These are phyloP conservation scores for Penicillium taxi DNA, from an alignment of 495 filamentous ascomycete genomes.

Conservation along the genomic window DNA sequence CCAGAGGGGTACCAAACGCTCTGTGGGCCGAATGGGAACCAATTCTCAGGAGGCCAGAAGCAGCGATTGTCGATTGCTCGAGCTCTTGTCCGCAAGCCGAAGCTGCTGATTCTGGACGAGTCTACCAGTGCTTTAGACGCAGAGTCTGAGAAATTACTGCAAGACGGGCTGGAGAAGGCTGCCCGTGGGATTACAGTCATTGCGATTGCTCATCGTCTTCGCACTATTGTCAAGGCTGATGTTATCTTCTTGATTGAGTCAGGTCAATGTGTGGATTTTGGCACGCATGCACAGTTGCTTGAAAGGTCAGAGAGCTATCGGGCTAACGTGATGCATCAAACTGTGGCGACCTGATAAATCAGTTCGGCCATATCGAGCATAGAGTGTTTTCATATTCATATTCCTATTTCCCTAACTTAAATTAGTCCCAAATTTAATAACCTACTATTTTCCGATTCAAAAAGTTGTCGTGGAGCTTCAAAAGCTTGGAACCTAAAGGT, in stretches of 20 bases:
- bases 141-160: slow-evolving; percentile 62
- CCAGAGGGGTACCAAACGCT: slow-evolving; percentile 58
- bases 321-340: slow-evolving; percentile 44
- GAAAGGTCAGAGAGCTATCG: slow-evolving; percentile 50
- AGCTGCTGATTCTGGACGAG: slow-evolving; percentile 68
- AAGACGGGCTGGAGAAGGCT: slow-evolving; percentile 58
- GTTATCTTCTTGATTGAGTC: slow-evolving; percentile 67
- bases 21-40: slow-evolving; percentile 54
- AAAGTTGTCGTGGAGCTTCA: too few species aligned
- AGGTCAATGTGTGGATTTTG: slow-evolving; percentile 56
- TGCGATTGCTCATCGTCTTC: slow-evolving; percentile 70
- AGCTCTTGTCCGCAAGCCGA: slow-evolving; percentile 64
- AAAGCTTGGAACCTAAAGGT: too few species aligned
- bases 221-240: slow-evolving; percentile 69
- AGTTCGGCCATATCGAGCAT: slow-evolving; percentile 1
- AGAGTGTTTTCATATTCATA: slow-evolving; percentile 2
- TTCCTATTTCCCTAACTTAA: too few species aligned
- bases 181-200: slow-evolving; percentile 66
- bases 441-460: too few species aligned
- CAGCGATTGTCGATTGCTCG: slow-evolving; percentile 70
- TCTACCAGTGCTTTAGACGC: slow-evolving; percentile 70
- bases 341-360: slow-evolving; percentile 26
- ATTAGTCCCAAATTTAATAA: too few species aligned
- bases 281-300: slow-evolving; percentile 61
- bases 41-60: slow-evolving; percentile 68